Base-by-base conservation (phyloP, 345 rosid genomes). In the Acer campestre region DNA sequence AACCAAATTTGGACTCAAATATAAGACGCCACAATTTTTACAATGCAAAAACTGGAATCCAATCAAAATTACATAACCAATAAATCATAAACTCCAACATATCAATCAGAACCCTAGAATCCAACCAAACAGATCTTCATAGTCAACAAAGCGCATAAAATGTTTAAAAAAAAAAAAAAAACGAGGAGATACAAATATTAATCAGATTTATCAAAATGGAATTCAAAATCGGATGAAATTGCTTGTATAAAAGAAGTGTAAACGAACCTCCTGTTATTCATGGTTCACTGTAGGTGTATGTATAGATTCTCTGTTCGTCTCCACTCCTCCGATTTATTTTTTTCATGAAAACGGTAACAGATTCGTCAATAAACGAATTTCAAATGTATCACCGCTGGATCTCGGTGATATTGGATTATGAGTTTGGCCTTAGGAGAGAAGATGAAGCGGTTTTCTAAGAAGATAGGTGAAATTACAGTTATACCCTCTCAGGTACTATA, bases 231-330 rank as follows among this genome's bases (percentile, higher is more conserved):
- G 56, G 1, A 2, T 4, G 56, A 13, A 58, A 42, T 7, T 71
- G 65, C 18, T 49, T 18, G n/a, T 29, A 70, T 17, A 31, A 42
- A 72, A 38, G 14, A 59, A n/a, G 20, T n/a, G 67, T 42, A 42
- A 42, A 75, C 22, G 29, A 31, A 75, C 78, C 78, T 75, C 35
- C 71, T 65, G 63, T 65, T 49, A 65, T 71, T 75, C 78, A 65
- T 75, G 62, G 31, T 49, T 51, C 20, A 13, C 16, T 4, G 23
- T 1, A 23, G 25, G 20, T 6, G 1, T 40, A 40, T 29, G 6
- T 58, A 29, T 58, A 31, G 71, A 59, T 48, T 53, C 71, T 20
- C 16, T 23, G 51, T 8, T n/a, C 35, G 65, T 62, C 25, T 27
- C 44, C 31, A 25, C 44, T 74, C 13, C 31, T 29, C 17, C 40